Evolutionary conservation across 495 filamentous ascomycete genomes (phyloP), one percentile per base, ranked within the genome.

Genomic region (Cudoniella acicularis): DNA sequence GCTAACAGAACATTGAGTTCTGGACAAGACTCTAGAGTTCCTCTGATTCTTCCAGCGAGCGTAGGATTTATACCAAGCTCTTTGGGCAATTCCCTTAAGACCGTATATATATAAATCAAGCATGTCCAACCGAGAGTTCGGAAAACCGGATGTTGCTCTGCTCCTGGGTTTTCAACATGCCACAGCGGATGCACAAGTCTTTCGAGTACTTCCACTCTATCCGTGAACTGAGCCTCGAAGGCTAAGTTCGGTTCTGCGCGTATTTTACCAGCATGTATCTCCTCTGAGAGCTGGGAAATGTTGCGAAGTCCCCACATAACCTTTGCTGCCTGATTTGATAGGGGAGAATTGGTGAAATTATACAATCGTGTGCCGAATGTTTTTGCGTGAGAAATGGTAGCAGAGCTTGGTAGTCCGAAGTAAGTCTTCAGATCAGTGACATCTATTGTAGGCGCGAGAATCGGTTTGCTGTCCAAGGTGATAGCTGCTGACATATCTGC

Each of bases 201-300:
- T 52, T 65, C 62, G 1, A 65, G 45, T 10, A 65, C 62, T 58
- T 65, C 62, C 2, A 65, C 58, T 17, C 59, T 57, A 23, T 65
- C 62, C 0, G 48, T 57, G 30, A 57, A 65, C n/a, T 61, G 57
- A 6, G 61, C 43, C 47, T 61, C 57, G 17, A 40, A 24, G 13
- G 46, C 21, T 16, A 40, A 46, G 18, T 26, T 4, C 1, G 57
- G 56, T 10, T 65, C 62, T 17, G 46, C 13, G 26, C 4, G 18
- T 18, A 11, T 54, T 50, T 10, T 45, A 16, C 49, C 49, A n/a
- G 18, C 23, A 30, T 59, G 57, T 10, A 64, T 53, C 48, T 49
- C 51, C 16, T 60, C 62, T 2, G 51, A 22, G 40, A 52, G 24
- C 24, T 45, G 10, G 18, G 62, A 54, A 18, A 65, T 17, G 21